These are phyloP conservation scores for Ustulina deusta DNA, from an alignment of 2,329 filamentous ascomycete species.

Conservation along the genomic window DNA sequence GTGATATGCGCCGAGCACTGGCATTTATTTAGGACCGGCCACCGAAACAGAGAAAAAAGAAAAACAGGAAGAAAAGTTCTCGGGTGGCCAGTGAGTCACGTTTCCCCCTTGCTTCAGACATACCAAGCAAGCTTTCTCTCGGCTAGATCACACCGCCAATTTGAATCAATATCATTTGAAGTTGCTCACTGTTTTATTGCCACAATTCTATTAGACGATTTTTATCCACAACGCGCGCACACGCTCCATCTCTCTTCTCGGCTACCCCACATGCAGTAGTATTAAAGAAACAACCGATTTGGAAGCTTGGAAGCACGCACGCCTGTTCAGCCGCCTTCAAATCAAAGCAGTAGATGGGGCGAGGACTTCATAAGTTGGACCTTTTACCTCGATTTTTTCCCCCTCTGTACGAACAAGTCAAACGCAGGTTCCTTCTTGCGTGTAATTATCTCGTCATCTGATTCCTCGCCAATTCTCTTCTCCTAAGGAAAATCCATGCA, in stretches of 20 bases:
- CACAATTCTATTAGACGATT: neutral
- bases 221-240: neutral
- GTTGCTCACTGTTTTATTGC: neutral
- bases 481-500: slow-evolving; percentile 10
- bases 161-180: neutral
- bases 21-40: neutral
- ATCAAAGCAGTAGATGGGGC: neutral
- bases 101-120: neutral
- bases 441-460: neutral
- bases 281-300: neutral
- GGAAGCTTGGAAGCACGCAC: neutral
- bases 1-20: neutral
- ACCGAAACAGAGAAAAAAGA: neutral
- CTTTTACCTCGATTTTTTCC: slow-evolving; percentile 24
- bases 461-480: neutral
- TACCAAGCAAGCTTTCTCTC: neutral
- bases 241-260: neutral
- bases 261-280: slow-evolving; percentile 4
- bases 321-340: neutral
- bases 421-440: neutral
- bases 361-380: neutral
- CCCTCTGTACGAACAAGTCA: slow-evolving; percentile 15
- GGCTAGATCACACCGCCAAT: neutral
- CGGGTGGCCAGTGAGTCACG: neutral
- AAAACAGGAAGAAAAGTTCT: neutral